Base-by-base conservation (phyloP, 1,284 basidiomycete genomes). In the Melampsora americana region DNA sequence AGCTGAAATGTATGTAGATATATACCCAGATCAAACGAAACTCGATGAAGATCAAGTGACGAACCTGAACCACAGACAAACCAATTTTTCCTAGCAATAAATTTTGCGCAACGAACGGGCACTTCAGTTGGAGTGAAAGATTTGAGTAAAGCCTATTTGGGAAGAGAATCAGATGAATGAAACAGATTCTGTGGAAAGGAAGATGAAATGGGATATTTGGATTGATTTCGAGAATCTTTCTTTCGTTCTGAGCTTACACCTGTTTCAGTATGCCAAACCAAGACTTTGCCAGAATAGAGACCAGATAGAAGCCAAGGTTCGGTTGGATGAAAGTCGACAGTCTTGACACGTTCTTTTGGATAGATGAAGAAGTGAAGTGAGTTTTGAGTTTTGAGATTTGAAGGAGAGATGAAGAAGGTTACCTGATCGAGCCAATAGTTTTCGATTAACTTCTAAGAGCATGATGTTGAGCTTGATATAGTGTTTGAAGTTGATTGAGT, bases 1-100 rank as follows among this genome's bases (percentile, higher is more conserved):
- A n/a, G n/a, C n/a, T n/a, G n/a, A n/a, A n/a, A n/a, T n/a, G n/a
- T n/a, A n/a, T n/a, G n/a, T n/a, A n/a, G 26, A 66, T 46, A 16
- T n/a, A 32, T 23, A 44, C 30, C 16, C 0, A 53, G 0, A 64
- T 6, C 6, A 20, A 48, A 20, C 4, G 3, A 23, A 14, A 35
- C 23, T 32, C 23, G 32, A 20, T 26, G 30, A 18, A 12, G 28
- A 44, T 5, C 42, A 44, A 44, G 42, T 14, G 12, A 44, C 42
- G 11, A 14, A 62, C 66, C 28, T 26, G 81, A 83, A 67, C 70
- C 84, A 18, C 92, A 91, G 65, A 94, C 87, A 83, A 94, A 94
- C 96, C 95, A 99, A 86, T 96, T 96, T 86, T 98, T 98, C 80
- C 95, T 89, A n/a, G 93, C 89, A 80, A 99, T 95, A 84, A 97